phyloP scores from a whole-genome alignment of 495 filamentous ascomycete species.

The Trypethelium eluteriae region DNA sequence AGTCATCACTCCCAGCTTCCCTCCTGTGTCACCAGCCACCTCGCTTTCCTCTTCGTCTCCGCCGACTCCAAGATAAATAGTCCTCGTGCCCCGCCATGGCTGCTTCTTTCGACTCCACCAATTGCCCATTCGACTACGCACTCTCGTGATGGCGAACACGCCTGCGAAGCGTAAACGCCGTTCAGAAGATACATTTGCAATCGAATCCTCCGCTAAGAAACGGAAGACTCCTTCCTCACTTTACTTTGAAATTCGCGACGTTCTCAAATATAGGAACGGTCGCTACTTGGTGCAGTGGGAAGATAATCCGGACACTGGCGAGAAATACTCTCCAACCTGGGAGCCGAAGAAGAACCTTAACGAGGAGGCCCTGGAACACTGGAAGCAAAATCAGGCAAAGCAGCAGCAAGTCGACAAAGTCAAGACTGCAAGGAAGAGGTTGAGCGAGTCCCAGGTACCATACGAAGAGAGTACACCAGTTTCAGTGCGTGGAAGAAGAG shows the following conservation, averaged over 20 bases:
- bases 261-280: constrained; percentile 20
- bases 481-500: background rate
- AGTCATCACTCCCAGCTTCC: background rate
- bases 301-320: constrained; percentile 22
- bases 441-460: background rate
- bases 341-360: constrained; percentile 26
- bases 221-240: background rate
- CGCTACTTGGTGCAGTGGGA: constrained; percentile 28
- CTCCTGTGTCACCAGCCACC: background rate
- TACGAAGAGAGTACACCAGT: background rate
- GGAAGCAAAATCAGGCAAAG: constrained; percentile 13
- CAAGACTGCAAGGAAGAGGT: constrained; percentile 9
- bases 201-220: background rate
- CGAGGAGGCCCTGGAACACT: constrained; percentile 18
- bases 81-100: constrained; percentile 8
- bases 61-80: background rate
- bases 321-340: constrained; percentile 23
- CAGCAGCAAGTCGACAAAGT: background rate
- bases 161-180: constrained; percentile 20
- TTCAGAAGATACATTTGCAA: background rate
- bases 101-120: background rate
- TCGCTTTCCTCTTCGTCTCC: background rate
- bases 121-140: background rate
- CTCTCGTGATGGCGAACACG: background rate
- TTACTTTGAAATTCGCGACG: constrained; percentile 13